phyloP scores from a whole-genome alignment of 257 asterid genomes.

The Ajuga chamaepitys region DNA sequence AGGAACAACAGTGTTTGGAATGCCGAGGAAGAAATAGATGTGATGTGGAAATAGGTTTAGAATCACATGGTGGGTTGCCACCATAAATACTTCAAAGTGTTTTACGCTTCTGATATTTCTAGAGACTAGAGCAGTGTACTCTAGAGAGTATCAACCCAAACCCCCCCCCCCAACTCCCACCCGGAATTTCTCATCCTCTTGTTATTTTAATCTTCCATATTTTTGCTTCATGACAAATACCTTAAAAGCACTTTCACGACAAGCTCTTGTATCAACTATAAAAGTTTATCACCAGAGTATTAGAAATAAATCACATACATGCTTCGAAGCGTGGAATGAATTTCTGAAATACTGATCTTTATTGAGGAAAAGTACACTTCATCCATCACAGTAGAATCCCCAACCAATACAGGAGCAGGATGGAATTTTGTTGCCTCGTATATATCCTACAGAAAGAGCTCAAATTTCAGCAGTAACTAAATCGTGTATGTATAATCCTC shows the following conservation, averaged over 20 bases:
- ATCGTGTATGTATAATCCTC: neutral
- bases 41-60: too few species aligned
- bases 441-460: slow-evolving; percentile 62
- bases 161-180: too few species aligned
- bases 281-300: neutral
- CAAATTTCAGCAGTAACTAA: slow-evolving; percentile 10
- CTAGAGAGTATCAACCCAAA: too few species aligned
- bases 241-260: neutral
- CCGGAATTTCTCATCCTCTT: too few species aligned
- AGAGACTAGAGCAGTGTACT: too few species aligned
- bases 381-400: slow-evolving; percentile 46
- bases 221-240: slow-evolving; percentile 4
- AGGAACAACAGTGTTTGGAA: too few species aligned
- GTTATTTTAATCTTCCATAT: neutral
- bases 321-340: slow-evolving; percentile 49
- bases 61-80: too few species aligned
- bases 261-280: neutral
- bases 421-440: slow-evolving; percentile 90
- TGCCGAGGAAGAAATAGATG: too few species aligned
- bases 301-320: slow-evolving; percentile 38
- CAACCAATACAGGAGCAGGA: slow-evolving; percentile 52
- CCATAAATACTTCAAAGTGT: too few species aligned
- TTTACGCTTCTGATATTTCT: too few species aligned
- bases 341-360: slow-evolving; percentile 54
- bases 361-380: slow-evolving; percentile 59